Base-by-base conservation (phyloP, 768 basidiomycete genomes). In the Favolaschia claudopus region DNA sequence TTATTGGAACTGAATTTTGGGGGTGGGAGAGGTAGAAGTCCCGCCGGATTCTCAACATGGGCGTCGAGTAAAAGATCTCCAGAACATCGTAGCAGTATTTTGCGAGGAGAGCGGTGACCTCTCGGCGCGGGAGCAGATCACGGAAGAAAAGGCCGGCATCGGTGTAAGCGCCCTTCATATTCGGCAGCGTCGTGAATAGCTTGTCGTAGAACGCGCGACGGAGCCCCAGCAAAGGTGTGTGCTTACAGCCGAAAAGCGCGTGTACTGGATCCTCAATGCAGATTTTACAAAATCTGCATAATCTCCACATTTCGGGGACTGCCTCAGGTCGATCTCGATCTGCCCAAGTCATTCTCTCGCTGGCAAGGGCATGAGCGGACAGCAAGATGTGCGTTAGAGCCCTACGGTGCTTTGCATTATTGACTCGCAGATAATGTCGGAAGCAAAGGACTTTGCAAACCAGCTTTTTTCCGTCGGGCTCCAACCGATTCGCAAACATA, bases 271-370 rank as follows among this genome's bases (percentile, higher is more conserved):
- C 50, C 31, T 52, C 50, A 12, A 52, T n/a, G 20, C 42, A 39
- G 25, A 31, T n/a, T 15, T 52, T 52, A 39, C 50, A 52, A 25
- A 53, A 53, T 17, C 52, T 25, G n/a, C 52, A 53, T 5, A 53
- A 19, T 4, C 51, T 15, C 51, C 51, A 53, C 27, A 42, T 53
- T 6, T 6, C 17, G 12, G 52, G 52, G 2, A 53, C 42, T n/a
- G n/a, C n/a, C 24, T 43, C 14, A 0, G 5, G 3, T 12, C 44
- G 40, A 13, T 53, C 42, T 4, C 32, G 5, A 15, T 53, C 52
- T 9, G 13, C 8, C 50, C 50, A 52, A 2, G 29, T 20, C 50
- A 52, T 52, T n/a, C 29, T 12, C 24, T 53, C 52, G 40, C 42
- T 53, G 20, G 52, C 52, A 5, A 53, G 52, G 5, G 40, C 40